A percentile compares a stretch with the other conserved stretches of the same genome.
Evolutionary conservation across 2,329 filamentous ascomycete species (phyloP).

Genomic region (Pestalotiopsis sp.): DNA sequence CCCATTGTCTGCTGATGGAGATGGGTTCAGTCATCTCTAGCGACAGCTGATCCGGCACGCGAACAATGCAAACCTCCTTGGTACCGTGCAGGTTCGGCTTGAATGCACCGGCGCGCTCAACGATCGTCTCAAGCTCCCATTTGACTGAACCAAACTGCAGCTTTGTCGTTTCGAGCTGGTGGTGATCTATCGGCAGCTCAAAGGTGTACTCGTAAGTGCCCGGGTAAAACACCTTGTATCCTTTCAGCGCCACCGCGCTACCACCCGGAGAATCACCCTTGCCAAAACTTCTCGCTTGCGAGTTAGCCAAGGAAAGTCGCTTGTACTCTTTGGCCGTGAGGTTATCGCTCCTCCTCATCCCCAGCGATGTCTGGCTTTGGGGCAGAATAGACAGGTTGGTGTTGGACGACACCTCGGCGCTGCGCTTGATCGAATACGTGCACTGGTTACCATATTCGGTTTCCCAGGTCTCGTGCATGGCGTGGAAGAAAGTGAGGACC

Average conservation of each 20-base stretch:
- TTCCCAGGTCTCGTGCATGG: conserved; percentile 63
- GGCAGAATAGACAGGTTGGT: conserved; percentile 35
- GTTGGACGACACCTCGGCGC: conserved; percentile 36
- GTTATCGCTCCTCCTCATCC: conserved; percentile 30
- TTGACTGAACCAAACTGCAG: conserved; percentile 85
- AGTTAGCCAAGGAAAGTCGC: conserved; percentile 77
- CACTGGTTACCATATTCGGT: conserved; percentile 67
- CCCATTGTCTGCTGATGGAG: conserved; percentile 91
- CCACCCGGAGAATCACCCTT: conserved; percentile 74
- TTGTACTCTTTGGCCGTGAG: conserved; percentile 58
- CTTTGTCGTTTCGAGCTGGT: conserved; percentile 85
- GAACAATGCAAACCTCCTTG: conserved; percentile 82
- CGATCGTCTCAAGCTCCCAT: conserved; percentile 82
- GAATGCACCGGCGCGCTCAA: conserved; percentile 88
- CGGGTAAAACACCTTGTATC: conserved; percentile 84
- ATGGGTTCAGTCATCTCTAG: conserved; percentile 92
- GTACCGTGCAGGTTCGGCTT: conserved; percentile 82
- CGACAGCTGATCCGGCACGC: conserved; percentile 84
- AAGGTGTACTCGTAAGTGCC: conserved; percentile 72
- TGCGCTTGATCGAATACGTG: conserved; percentile 51
- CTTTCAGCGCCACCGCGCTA: conserved; percentile 63
- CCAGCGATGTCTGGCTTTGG: conserved; percentile 34
- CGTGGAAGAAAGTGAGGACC: conserved; percentile 91
- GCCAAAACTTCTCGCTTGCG: conserved; percentile 81
- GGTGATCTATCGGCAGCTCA: conserved; percentile 86